phyloP scores from a whole-genome alignment of 1,139 yeast species.

The Petasospora rhodanensis region DNA sequence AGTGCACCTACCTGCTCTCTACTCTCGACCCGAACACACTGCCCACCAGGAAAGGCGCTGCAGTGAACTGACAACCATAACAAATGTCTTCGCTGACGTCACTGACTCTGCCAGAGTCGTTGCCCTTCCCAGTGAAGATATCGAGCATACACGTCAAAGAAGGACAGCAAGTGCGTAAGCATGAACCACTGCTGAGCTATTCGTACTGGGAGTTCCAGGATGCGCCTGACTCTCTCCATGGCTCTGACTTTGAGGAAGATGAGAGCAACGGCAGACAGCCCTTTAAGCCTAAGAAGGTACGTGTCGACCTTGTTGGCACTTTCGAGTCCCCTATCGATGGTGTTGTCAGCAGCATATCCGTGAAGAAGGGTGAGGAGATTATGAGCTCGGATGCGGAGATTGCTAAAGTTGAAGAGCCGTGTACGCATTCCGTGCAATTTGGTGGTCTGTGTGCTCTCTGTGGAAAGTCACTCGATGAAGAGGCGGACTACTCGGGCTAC shows the following conservation, averaged over 20 bases:
- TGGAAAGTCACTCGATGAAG: slow-evolving; percentile 81
- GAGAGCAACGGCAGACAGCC: too few species aligned
- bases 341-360: slow-evolving; percentile 43
- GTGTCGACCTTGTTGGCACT: slow-evolving; percentile 61
- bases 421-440: slow-evolving; percentile 92
- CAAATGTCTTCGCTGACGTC: slow-evolving; percentile 22
- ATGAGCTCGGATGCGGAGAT: slow-evolving; percentile 45
- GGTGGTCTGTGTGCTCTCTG: slow-evolving; percentile 95
- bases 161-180: slow-evolving; percentile 45
- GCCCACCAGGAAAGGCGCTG: neutral
- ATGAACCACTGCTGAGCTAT: slow-evolving; percentile 45
- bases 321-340: slow-evolving; percentile 88
- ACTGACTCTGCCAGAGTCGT: slow-evolving; percentile 39
- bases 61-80: neutral
- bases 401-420: slow-evolving; percentile 67
- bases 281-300: slow-evolving; percentile 35
- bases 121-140: slow-evolving; percentile 57
- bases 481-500: slow-evolving; percentile 73
- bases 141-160: slow-evolving; percentile 39
- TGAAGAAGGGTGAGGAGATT: slow-evolving; percentile 58
- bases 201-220: slow-evolving; percentile 62
- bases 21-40: too few species aligned
- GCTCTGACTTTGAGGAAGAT: slow-evolving; percentile 23
- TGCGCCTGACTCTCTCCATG: slow-evolving; percentile 42
- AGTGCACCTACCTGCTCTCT: too few species aligned